Percentiles rank a stretch among this genome's conserved stretches.
These are phyloP conservation scores for Boehmeria nivea DNA, from an alignment of 306 rosid genomes.

Conservation along the genomic window DNA sequence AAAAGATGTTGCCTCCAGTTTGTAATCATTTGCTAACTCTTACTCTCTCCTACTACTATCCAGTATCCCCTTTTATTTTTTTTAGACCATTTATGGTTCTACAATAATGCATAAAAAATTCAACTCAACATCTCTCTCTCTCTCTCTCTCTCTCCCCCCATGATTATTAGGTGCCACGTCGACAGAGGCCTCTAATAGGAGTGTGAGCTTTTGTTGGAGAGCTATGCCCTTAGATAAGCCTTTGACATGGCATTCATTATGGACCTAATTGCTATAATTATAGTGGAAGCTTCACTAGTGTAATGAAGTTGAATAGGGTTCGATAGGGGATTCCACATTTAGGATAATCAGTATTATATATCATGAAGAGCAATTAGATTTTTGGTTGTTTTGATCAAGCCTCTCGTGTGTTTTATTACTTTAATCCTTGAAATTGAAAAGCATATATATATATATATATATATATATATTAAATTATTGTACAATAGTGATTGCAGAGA, in stretches of 20 bases:
- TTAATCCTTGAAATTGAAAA: background rate
- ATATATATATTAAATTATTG: too few species aligned
- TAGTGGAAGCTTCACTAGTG: slow-evolving; percentile 44
- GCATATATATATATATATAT: too few species aligned
- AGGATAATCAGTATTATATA: slow-evolving; percentile 9
- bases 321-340: slow-evolving; percentile 21
- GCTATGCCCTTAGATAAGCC: slow-evolving; percentile 22
- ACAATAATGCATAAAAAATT: background rate
- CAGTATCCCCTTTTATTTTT: too few species aligned
- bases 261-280: slow-evolving; percentile 21
- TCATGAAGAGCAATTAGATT: slow-evolving; percentile 15
- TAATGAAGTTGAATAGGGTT: slow-evolving; percentile 16
- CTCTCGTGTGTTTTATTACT: slow-evolving; percentile 15
- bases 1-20: too few species aligned
- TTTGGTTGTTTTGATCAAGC: slow-evolving; percentile 28
- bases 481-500: slow-evolving; percentile 17
- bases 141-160: slow-evolving; percentile 11
- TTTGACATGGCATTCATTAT: slow-evolving; percentile 28
- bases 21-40: too few species aligned
- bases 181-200: slow-evolving; percentile 1
- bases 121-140: background rate
- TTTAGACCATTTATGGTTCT: too few species aligned
- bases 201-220: slow-evolving; percentile 23
- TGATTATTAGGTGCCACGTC: slow-evolving; percentile 17
- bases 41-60: too few species aligned